Base-by-base conservation (phyloP, 441 rosid species). In the Populus hybrid region DNA sequence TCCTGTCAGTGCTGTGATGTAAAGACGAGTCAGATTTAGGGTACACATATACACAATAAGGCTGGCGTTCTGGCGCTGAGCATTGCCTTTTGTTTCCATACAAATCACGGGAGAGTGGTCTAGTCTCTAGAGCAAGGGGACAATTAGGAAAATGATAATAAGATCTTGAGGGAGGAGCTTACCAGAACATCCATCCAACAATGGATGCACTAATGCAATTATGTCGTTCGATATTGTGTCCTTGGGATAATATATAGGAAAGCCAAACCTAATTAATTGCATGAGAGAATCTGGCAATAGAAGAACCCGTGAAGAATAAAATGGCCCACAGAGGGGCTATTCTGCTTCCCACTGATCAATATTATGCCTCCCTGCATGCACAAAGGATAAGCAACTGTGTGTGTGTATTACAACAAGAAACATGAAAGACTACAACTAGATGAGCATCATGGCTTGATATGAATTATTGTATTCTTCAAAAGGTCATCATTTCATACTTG, bases 251-350 rank as follows among this genome's bases (percentile, higher is more conserved):
- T 28, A 28, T 28, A 28, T 36, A 76, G 75, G 72, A 78, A 70
- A 70, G 63, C 76, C 79, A 70, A 82, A 78, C 61, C 36, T 34
- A 34, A 34, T 40, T 34, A 34, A 34, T 40, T 63, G 81, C 74
- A 80, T 73, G 80, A 78, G 85, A 83, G 90, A 89, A 87, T 87
- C 87, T 81, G 78, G 88, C 66, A 89, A 87, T 85, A 89, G 88
- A 77, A 78, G 79, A 82, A 84, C 90, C 89, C 88, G 89, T 87
- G 90, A 87, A 78, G 81, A 42, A 73, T 53, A 77, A 16, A 53
- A 18, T 53, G 61, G 61, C 61, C n/a, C 61, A 53, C 61, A 53
- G 18, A 53, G 8, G 61, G n/a, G 61, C 61, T 53, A 18, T 6
- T 53, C 61, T 53, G n/a, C 61, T 16, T n/a, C 75, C 64, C 79